Evolutionary conservation across 2,329 filamentous ascomycete genomes (phyloP).

Genomic region (Talaromyces sp.): DNA sequence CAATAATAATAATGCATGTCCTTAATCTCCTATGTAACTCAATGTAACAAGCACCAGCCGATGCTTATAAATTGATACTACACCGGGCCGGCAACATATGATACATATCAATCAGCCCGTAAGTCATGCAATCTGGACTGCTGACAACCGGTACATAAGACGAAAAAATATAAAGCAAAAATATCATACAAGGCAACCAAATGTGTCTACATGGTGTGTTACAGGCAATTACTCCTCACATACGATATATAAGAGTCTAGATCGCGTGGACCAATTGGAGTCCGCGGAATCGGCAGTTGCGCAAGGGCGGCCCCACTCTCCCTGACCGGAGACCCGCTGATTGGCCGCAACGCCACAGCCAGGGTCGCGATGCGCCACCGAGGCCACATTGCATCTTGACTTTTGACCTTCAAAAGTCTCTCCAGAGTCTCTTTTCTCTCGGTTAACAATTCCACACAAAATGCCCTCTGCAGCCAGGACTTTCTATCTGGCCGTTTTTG

Average conservation of each 20-base stretch:
- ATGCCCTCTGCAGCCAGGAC: slow-evolving; percentile 52
- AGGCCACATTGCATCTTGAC: slow-evolving; percentile 9
- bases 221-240: no score
- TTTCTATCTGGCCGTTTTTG: slow-evolving; percentile 60
- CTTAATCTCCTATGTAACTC: no score
- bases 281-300: background rate
- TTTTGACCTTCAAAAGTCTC: background rate
- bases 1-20: no score
- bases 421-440: background rate
- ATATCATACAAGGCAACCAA: background rate
- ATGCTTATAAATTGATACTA: background rate
- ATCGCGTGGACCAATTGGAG: background rate
- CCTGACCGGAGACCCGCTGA: background rate
- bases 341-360: background rate
- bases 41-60: no score
- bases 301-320: background rate
- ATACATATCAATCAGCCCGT: background rate
- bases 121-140: background rate
- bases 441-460: background rate
- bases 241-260: no score
- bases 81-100: background rate
- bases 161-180: background rate
- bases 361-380: slow-evolving; percentile 5
- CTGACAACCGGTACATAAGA: background rate
- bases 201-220: background rate